These are phyloP conservation scores for Trichoderma sp. DNA, from an alignment of 2,329 filamentous ascomycete species.

Conservation along the genomic window DNA sequence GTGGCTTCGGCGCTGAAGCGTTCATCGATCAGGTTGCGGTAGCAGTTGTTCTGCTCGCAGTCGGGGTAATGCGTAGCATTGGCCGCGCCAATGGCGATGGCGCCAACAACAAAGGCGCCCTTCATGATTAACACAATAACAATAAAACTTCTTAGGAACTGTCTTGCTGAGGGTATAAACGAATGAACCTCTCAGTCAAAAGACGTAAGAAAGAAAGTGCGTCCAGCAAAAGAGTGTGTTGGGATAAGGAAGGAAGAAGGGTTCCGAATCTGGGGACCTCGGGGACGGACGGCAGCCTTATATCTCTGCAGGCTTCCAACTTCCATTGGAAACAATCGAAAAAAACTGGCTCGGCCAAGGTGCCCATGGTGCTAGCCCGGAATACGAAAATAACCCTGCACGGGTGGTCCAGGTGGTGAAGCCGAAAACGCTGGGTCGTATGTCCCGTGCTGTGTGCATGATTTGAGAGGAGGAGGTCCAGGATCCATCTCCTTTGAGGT, in stretches of 20 bases:
- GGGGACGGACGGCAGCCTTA: constrained; percentile 19
- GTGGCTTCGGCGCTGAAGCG: constrained; percentile 32
- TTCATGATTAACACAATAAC: constrained; percentile 34
- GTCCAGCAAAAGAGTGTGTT: constrained; percentile 21
- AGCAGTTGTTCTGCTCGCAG: constrained; percentile 37
- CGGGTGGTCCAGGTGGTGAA: constrained; percentile 6
- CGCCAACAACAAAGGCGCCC: constrained; percentile 32
- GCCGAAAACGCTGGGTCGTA: constrained; percentile 11
- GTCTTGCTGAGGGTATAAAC: constrained; percentile 16
- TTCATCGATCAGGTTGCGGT: constrained; percentile 35
- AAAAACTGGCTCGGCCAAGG: neutral
- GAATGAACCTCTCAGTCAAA: constrained; percentile 19
- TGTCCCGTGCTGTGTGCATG: constrained; percentile 13
- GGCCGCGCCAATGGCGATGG: constrained; percentile 32
- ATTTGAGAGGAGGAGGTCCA: constrained; percentile 17
- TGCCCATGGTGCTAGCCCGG: constrained; percentile 13
- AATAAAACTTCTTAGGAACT: constrained; percentile 5
- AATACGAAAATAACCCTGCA: constrained; percentile 26
- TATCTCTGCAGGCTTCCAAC: constrained; percentile 20
- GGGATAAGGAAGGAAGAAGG: constrained; percentile 18
- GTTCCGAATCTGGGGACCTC: neutral
- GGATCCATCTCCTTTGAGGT: constrained; percentile 19
- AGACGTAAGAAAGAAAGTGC: constrained; percentile 6
- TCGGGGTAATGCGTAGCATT: constrained; percentile 31
- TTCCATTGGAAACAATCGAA: constrained; percentile 10